These are phyloP conservation scores for Ceratocystis destructans DNA, from an alignment of 2,329 filamentous ascomycete species.

Conservation along the genomic window DNA sequence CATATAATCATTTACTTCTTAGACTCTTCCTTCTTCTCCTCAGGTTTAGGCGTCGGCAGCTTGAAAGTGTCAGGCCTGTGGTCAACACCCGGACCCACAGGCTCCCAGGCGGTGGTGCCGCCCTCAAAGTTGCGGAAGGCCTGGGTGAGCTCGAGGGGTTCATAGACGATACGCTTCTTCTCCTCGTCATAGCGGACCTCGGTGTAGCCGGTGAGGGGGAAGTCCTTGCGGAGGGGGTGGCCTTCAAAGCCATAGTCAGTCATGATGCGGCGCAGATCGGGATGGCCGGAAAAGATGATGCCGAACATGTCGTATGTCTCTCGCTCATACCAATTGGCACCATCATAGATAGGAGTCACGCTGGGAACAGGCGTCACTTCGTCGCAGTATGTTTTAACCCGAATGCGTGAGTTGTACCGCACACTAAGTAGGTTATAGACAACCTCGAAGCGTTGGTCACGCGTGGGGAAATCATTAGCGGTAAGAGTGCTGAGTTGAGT, in stretches of 20 bases:
- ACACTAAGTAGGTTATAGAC: slow-evolving; percentile 96
- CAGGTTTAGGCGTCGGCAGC: slow-evolving; percentile 86
- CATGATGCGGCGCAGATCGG: slow-evolving; percentile 94
- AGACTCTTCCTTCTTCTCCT: slow-evolving; percentile 76
- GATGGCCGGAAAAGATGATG: slow-evolving; percentile 91
- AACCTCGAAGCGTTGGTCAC: slow-evolving; percentile 90
- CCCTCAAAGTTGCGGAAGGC: slow-evolving; percentile 98
- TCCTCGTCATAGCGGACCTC: slow-evolving; percentile 97
- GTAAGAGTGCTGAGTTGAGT: slow-evolving; percentile 89
- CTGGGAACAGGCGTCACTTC: slow-evolving; percentile 89
- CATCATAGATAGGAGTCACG: slow-evolving; percentile 74
- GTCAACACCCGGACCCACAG: slow-evolving; percentile 54
- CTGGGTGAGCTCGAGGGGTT: slow-evolving; percentile 93
- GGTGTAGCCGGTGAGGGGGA: slow-evolving; percentile 94
- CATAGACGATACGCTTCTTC: slow-evolving; percentile 98
- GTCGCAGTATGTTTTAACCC: slow-evolving; percentile 97
- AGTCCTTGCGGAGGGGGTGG: slow-evolving; percentile 93
- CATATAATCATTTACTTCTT: slow-evolving; percentile 57
- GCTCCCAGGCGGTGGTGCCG: slow-evolving; percentile 58
- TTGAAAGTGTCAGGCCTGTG: slow-evolving; percentile 80
- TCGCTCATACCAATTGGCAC: slow-evolving; percentile 96
- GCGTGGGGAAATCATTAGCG: slow-evolving; percentile 87
- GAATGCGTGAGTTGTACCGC: slow-evolving; percentile 88
- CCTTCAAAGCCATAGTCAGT: slow-evolving; percentile 99
- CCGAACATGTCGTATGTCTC: slow-evolving; percentile 97